Evolutionary conservation across 2,329 filamentous ascomycete species (phyloP).

Genomic region (Nemania bipapillata): DNA sequence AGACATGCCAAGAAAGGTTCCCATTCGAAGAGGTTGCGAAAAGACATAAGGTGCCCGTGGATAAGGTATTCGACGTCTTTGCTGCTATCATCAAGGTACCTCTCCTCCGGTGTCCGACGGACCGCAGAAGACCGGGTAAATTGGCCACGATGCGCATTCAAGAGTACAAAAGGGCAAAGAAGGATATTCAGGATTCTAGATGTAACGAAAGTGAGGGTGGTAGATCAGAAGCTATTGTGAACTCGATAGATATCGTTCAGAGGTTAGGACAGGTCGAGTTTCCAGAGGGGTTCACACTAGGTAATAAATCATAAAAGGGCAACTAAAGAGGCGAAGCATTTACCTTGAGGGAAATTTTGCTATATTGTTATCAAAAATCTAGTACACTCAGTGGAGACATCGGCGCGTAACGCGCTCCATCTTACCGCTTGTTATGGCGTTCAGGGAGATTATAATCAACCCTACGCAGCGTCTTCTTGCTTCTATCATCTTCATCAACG

Average conservation of each 20-base stretch:
- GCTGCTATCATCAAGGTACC: slow-evolving; percentile 61
- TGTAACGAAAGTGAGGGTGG: not conserved
- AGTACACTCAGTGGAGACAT: no score
- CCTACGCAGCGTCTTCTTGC: no score
- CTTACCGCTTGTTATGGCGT: no score
- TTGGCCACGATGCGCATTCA: slow-evolving; percentile 56
- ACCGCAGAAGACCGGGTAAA: slow-evolving; percentile 56
- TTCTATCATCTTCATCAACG: no score
- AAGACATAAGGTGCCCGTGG: slow-evolving; percentile 56
- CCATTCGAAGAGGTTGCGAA: slow-evolving; percentile 60
- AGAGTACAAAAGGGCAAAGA: slow-evolving; percentile 58
- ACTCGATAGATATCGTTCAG: slow-evolving; percentile 43
- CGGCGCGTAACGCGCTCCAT: no score
- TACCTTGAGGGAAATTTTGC: no score
- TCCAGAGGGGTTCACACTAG: slow-evolving; percentile 41
- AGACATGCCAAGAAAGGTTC: slow-evolving; percentile 60
- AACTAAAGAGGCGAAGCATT: no score
- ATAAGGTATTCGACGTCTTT: slow-evolving; percentile 61
- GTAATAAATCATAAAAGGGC: not conserved
- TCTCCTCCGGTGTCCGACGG: slow-evolving; percentile 58
- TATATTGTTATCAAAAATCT: no score
- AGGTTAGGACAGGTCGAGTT: slow-evolving; percentile 43
- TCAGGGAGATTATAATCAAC: no score
- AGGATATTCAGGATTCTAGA: slow-evolving; percentile 47
- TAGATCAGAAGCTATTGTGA: slow-evolving; percentile 23